These are phyloP conservation scores for Pythium scleroteichum DNA, from an alignment of 352 stramenopile genomes.

Conservation along the genomic window DNA sequence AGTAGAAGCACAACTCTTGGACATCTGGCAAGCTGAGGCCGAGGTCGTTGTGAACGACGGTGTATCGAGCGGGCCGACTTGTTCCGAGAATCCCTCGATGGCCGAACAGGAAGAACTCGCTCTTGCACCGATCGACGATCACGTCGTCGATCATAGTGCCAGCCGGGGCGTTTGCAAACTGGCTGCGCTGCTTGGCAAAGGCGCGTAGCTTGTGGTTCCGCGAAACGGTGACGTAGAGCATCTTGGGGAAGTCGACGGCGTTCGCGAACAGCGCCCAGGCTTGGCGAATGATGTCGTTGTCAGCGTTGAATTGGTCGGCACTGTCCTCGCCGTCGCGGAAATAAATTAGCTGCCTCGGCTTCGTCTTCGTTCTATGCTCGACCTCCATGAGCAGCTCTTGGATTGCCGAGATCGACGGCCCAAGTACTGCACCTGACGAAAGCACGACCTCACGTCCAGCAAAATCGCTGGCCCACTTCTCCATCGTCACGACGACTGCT, in stretches of 20 bases:
- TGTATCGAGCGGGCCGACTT: slow-evolving; percentile 10
- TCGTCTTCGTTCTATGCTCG: slow-evolving; percentile 3
- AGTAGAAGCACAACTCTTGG: slow-evolving; percentile 8
- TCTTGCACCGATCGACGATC: slow-evolving; percentile 7
- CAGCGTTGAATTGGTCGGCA: slow-evolving; percentile 8
- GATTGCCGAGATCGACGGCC: not conserved
- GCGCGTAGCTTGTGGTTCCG: slow-evolving; percentile 17
- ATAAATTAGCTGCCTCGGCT: slow-evolving; percentile 12
- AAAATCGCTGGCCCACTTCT: slow-evolving; percentile 1
- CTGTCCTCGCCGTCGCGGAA: slow-evolving; percentile 20
- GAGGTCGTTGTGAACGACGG: slow-evolving; percentile 5
- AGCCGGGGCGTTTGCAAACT: slow-evolving; percentile 8
- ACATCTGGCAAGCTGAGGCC: slow-evolving; percentile 1
- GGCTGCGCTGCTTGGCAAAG: slow-evolving; percentile 2
- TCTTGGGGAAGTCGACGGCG: not conserved
- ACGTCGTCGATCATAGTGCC: slow-evolving; percentile 11
- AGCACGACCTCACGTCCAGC: not conserved
- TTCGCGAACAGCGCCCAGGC: slow-evolving; percentile 13
- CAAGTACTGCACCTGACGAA: not conserved
- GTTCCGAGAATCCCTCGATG: slow-evolving; percentile 13
- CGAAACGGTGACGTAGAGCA: slow-evolving; percentile 10
- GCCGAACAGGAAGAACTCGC: slow-evolving; percentile 18
- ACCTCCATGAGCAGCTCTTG: slow-evolving; percentile 13
- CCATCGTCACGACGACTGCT: not conserved
- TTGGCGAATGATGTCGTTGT: slow-evolving; percentile 6